phyloP scores from a whole-genome alignment of 169 alveolate species.

The Babesia sp. region DNA sequence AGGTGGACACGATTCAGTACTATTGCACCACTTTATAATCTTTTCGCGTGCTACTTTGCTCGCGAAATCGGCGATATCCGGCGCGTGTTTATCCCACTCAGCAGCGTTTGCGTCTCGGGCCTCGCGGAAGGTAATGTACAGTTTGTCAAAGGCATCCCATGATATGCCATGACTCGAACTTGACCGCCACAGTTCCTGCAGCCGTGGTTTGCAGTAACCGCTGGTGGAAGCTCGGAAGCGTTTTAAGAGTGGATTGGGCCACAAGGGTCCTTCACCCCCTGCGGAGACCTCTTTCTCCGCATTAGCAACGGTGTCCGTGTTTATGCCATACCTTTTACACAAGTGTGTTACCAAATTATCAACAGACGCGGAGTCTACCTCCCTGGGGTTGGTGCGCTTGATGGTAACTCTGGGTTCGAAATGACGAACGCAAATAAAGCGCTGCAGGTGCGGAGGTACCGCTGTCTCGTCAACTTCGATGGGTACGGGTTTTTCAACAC shows the following conservation, averaged over 20 bases:
- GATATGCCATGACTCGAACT: slow-evolving; percentile 76
- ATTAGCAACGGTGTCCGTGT: slow-evolving; percentile 1
- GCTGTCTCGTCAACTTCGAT: slow-evolving; percentile 56
- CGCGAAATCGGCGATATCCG: slow-evolving; percentile 52
- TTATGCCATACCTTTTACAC: slow-evolving; percentile 2
- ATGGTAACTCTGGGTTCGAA: slow-evolving; percentile 66
- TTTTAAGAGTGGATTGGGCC: slow-evolving; percentile 70
- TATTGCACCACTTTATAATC: slow-evolving; percentile 23
- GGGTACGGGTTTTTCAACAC: slow-evolving; percentile 60
- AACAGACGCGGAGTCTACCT: slow-evolving; percentile 46
- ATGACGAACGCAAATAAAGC: slow-evolving; percentile 63
- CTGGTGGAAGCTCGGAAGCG: slow-evolving; percentile 33
- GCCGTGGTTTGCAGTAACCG: slow-evolving; percentile 39
- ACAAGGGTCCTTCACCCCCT: slow-evolving; percentile 55
- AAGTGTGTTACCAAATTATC: slow-evolving; percentile 17
- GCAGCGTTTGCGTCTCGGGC: slow-evolving; percentile 45
- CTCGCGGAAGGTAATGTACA: slow-evolving; percentile 61
- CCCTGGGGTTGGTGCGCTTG: slow-evolving; percentile 68
- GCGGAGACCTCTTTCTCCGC: slow-evolving; percentile 22
- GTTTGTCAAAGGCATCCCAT: slow-evolving; percentile 73
- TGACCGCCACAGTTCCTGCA: slow-evolving; percentile 63
- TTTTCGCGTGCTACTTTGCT: slow-evolving; percentile 44
- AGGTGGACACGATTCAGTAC: slow-evolving; percentile 33
- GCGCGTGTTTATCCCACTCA: slow-evolving; percentile 57
- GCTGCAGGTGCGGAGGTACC: slow-evolving; percentile 62